These are phyloP conservation scores for Sporodiniella umbellata DNA, from an alignment of 371 early-diverging fungal genomes.

Conservation along the genomic window DNA sequence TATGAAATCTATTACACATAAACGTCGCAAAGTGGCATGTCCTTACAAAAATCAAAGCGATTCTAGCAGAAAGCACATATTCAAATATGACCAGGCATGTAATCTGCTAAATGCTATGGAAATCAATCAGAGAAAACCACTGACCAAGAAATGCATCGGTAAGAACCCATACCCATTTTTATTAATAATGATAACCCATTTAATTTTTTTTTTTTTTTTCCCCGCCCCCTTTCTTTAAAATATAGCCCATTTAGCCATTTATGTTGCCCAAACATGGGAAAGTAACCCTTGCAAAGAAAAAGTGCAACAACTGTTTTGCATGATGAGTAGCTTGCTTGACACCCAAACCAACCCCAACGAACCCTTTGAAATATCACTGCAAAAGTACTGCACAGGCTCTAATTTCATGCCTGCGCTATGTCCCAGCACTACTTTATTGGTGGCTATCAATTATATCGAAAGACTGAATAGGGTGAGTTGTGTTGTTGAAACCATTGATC, in stretches of 20 bases:
- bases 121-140: constrained; percentile 24
- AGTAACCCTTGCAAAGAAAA: constrained; percentile 27
- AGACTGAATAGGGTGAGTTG: constrained; percentile 53
- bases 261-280: constrained; percentile 43
- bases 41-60: constrained; percentile 12
- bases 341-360: constrained; percentile 18
- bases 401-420: constrained; percentile 36
- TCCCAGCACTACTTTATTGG: constrained; percentile 47
- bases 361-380: constrained; percentile 29
- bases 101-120: constrained; percentile 35
- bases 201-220: constrained; percentile 1
- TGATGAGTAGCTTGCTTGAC: constrained; percentile 30
- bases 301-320: constrained; percentile 20
- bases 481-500: not conserved
- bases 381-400: constrained; percentile 24
- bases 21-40: constrained; percentile 9
- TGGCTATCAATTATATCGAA: constrained; percentile 58
- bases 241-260: constrained; percentile 34
- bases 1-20: constrained; percentile 2
- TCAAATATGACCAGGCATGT: constrained; percentile 31
- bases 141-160: constrained; percentile 33
- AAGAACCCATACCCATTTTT: constrained; percentile 9
- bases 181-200: not conserved
- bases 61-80: not conserved
- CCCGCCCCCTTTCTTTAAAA: too few species aligned